A percentile compares a stretch with the other conserved stretches of the same genome.
These are phyloP conservation scores for Lodderomyces oxycetoniae DNA, from an alignment of 1,139 yeast species.

Conservation along the genomic window DNA sequence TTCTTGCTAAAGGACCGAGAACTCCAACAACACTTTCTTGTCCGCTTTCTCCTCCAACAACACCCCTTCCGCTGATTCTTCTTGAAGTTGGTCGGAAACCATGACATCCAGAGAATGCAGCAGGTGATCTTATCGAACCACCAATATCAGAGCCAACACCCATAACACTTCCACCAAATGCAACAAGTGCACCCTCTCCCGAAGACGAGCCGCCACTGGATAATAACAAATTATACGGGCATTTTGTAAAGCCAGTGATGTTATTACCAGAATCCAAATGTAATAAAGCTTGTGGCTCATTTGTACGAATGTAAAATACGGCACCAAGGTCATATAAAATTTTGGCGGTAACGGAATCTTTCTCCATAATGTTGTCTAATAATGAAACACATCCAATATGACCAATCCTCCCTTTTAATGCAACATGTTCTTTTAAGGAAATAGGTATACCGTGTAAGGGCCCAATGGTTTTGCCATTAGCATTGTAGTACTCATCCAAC, in stretches of 20 bases:
- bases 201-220: slow-evolving; percentile 38
- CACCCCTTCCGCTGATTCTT: slow-evolving; percentile 50
- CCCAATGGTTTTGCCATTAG: slow-evolving; percentile 23
- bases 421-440: slow-evolving; percentile 52
- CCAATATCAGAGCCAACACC: slow-evolving; percentile 59
- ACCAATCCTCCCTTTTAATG: slow-evolving; percentile 51
- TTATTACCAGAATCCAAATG: slow-evolving; percentile 36
- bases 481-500: slow-evolving; percentile 24
- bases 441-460: slow-evolving; percentile 39
- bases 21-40: slow-evolving; percentile 58
- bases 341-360: slow-evolving; percentile 25
- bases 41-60: slow-evolving; percentile 51
- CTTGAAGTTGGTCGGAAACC: slow-evolving; percentile 68
- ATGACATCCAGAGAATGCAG: slow-evolving; percentile 51
- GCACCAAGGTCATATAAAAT: slow-evolving; percentile 29
- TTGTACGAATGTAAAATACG: slow-evolving; percentile 31
- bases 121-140: slow-evolving; percentile 50
- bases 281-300: slow-evolving; percentile 37
- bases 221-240: slow-evolving; percentile 28
- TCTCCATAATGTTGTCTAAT: slow-evolving; percentile 43
- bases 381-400: slow-evolving; percentile 60
- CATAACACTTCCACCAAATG: slow-evolving; percentile 38
- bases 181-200: slow-evolving; percentile 35
- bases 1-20: slow-evolving; percentile 59
- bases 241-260: slow-evolving; percentile 30